Conservation (phyloP, 2,329 filamentous ascomycete genomes). For the Oidium heveae region DNA sequence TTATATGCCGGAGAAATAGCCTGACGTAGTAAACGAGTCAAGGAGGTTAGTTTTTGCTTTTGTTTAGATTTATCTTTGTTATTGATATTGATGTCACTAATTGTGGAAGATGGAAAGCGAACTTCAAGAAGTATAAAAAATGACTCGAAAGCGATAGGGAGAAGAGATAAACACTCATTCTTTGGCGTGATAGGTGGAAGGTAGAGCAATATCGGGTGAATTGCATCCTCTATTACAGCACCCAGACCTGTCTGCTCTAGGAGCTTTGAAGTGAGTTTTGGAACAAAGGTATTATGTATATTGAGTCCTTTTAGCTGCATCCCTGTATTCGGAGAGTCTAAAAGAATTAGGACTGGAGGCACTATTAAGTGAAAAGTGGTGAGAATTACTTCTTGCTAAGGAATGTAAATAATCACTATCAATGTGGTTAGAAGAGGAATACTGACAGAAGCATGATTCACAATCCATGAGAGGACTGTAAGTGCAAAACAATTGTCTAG, state of each 20-base stretch:
- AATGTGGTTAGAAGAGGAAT: neutral
- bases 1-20: constrained; percentile 26
- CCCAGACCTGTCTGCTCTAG: constrained; percentile 38
- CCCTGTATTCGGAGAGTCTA: constrained; percentile 32
- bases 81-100: neutral
- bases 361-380: constrained; percentile 36
- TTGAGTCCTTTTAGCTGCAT: constrained; percentile 30
- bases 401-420: neutral
- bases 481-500: constrained; percentile 24
- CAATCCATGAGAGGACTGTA: constrained; percentile 34
- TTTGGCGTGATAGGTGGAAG: constrained; percentile 57
- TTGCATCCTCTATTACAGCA: constrained; percentile 39
- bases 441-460: constrained; percentile 25
- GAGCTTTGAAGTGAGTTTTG: constrained; percentile 21
- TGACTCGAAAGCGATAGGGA: constrained; percentile 39
- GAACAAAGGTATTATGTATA: constrained; percentile 28
- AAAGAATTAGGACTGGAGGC: constrained; percentile 42
- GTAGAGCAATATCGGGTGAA: constrained; percentile 48
- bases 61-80: neutral
- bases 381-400: constrained; percentile 20
- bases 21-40: constrained; percentile 29
- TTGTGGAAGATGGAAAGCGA: constrained; percentile 2
- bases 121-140: constrained; percentile 28
- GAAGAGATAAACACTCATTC: constrained; percentile 36
- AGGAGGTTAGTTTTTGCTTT: constrained; percentile 14